Percentiles rank a stretch among this genome's conserved stretches.
phyloP scores from a whole-genome alignment of 1,139 yeast species.

The Nakaseomyces bracarensis region DNA sequence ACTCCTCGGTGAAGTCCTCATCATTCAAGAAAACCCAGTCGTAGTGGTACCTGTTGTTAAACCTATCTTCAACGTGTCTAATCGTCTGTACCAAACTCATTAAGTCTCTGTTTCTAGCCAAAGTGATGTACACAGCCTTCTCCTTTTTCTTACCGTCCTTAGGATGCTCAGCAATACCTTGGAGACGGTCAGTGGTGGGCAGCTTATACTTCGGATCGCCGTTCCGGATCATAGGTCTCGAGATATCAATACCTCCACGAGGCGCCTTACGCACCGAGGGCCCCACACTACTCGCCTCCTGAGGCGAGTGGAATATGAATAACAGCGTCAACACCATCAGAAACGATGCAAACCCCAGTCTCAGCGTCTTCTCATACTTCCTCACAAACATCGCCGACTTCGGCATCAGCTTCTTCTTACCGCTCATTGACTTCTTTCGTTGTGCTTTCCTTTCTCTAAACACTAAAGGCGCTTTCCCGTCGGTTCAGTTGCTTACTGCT shows the following conservation, averaged over 20 bases:
- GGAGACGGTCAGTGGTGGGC: slow-evolving; percentile 28
- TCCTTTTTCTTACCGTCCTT: slow-evolving; percentile 36
- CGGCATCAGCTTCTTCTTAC: slow-evolving; percentile 27
- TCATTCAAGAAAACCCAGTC: slow-evolving; percentile 74
- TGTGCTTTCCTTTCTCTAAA: background rate
- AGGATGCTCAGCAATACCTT: slow-evolving; percentile 24
- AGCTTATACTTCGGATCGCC: slow-evolving; percentile 13
- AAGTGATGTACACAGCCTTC: slow-evolving; percentile 65
- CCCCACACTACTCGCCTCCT: background rate
- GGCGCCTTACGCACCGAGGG: background rate
- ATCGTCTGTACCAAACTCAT: slow-evolving; percentile 53
- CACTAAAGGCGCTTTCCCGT: too few species aligned
- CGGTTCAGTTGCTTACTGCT: too few species aligned
- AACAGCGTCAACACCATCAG: slow-evolving; percentile 22
- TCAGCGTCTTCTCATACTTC: slow-evolving; percentile 23
- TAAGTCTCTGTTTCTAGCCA: slow-evolving; percentile 68
- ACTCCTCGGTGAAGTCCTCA: slow-evolving; percentile 41
- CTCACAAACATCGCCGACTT: slow-evolving; percentile 28
- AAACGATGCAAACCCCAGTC: slow-evolving; percentile 22
- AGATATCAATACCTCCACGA: background rate
- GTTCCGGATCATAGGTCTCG: slow-evolving; percentile 1
- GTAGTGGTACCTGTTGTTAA: slow-evolving; percentile 55
- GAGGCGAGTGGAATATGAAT: slow-evolving; percentile 20
- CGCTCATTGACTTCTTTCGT: background rate
- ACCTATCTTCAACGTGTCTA: slow-evolving; percentile 62